Evolutionary conservation across 345 rosid species (phyloP), one percentile per base, ranked within the genome.

Genomic region (Balakata baccata): DNA sequence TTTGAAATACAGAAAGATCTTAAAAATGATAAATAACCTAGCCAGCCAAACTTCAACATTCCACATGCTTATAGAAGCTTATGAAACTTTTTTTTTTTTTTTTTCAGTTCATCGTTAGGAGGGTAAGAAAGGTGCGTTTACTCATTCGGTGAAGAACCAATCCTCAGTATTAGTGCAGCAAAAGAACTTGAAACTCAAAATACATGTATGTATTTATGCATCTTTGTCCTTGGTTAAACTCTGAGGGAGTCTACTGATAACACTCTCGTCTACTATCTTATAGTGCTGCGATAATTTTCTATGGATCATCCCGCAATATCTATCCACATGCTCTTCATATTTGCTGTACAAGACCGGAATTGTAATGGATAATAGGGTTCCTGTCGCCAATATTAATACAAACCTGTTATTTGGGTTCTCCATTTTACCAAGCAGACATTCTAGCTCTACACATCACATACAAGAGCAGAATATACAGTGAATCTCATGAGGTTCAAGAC

Each of bases 311-410:
- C 97, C 94, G 29, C 87, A 92, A 72, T 73, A 90, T 85, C 75
- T 86, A 83, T 92, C 92, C 81, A 90, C 90, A 23, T 6, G 84
- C 76, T 83, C 89, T 73, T 86, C 88, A 22, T 83, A 79, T 81
- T 84, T 89, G 84, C 85, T 81, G 88, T 94, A 94, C 78, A 92
- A 70, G 37, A 94, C 98, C 41, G 95, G 96, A 79, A 94, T 18
- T 65, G 98, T 92, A 68, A 94, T 85, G 71, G 92, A 86, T 58
- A 92, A 62, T 47, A 92, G 75, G 37, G 94, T 85, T 75, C 97
- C 98, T 94, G 89, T 56, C 72, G 78, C 68, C 82, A 81, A 66
- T 56, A 74, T 18, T 58, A 71, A 64, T 56, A 38, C 52, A 77
- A 70, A 29, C 64, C 8, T 34, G 58, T 38, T 43, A 79, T 61